Percentiles rank a stretch among this genome's conserved stretches.
Conservation (phyloP, 2,329 filamentous ascomycete species). For the Domatiomyces catenatus region DNA sequence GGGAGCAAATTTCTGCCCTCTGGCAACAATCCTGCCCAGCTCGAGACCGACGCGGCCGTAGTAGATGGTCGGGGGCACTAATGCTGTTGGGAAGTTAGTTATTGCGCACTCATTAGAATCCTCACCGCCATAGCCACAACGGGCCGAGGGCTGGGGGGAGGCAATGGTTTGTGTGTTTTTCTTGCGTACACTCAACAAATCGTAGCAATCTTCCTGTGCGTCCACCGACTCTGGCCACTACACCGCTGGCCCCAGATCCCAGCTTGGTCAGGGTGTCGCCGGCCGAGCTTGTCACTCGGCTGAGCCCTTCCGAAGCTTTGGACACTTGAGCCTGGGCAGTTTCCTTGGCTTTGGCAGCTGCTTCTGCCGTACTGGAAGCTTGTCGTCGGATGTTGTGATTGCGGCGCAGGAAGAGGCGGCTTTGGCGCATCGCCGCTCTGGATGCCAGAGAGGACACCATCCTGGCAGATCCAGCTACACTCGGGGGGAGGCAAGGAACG, state of each 20-base stretch:
- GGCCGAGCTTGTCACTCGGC: conserved; percentile 64
- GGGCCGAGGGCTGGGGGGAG: conserved; percentile 1
- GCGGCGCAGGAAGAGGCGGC: conserved; percentile 32
- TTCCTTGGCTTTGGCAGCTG: conserved; percentile 32
- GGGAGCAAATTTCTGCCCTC: conserved; percentile 77
- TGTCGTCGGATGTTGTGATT: conserved; percentile 25
- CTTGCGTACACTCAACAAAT: conserved; percentile 67
- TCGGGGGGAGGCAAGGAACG: neutral
- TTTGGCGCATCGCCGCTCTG: conserved; percentile 32
- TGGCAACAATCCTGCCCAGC: conserved; percentile 73
- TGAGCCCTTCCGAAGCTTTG: conserved; percentile 70
- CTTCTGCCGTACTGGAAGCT: conserved; percentile 32
- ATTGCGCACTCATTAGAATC: conserved; percentile 10
- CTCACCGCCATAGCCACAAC: neutral
- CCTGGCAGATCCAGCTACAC: neutral
- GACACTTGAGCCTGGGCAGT: conserved; percentile 27
- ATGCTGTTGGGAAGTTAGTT: conserved; percentile 39
- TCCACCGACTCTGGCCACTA: conserved; percentile 65
- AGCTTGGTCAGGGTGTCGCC: conserved; percentile 61
- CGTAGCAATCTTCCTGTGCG: conserved; percentile 63
- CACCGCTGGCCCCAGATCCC: conserved; percentile 49
- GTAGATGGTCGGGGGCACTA: conserved; percentile 76
- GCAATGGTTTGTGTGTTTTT: neutral
- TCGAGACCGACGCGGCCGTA: conserved; percentile 83
- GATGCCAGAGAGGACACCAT: conserved; percentile 15